Evolutionary conservation across 176 grass and related monocot genomes (phyloP), one percentile per base, ranked within the genome.

Genomic region (Carex myosuroides): DNA sequence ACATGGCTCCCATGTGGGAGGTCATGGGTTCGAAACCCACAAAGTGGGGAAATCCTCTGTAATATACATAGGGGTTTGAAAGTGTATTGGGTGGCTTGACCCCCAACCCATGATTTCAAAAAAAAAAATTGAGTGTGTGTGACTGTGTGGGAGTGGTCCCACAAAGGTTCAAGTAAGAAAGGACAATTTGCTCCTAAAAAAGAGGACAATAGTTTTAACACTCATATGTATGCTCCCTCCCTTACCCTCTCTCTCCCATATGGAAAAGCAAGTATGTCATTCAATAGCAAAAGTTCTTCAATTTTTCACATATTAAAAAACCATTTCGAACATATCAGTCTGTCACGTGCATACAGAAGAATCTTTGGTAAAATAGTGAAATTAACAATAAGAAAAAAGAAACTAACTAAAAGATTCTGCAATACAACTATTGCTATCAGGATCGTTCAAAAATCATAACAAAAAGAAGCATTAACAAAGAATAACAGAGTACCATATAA

Each of bases 381-480:
- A 35, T 73, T 70, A 70, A 33, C 64, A 68, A 13, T 33, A 70
- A 70, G 17, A 8, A 70, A 41, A 10, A 21, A 52, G 11, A 3
- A 24, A 46, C 18, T n/a, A 22, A 21, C 69, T 72, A 44, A 9
- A 74, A 74, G 70, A 13, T 74, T 52, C n/a, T 52, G n/a, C 70
- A n/a, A 13, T 74, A 52, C 70, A 42, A 74, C 3, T 20, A 71
- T 71, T 71, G 17, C 44, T 21, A 71, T 71, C 68, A 71, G 37
- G 39, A 71, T 74, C 39, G 26, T 74, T 74, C 70, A 74, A 74
- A 74, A 9, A 52, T 52, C 9, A 52, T 74, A 74, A 48, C 68
- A 71, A 68, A 17, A 68, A 9, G 30, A 68, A 68, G 10, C 11
- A 68, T 37, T 10, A 18, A 71, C 16, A 21, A 44, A 41, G 35